Conservation (phyloP, 148 eudicot genomes). For the Chenopodium album region DNA sequence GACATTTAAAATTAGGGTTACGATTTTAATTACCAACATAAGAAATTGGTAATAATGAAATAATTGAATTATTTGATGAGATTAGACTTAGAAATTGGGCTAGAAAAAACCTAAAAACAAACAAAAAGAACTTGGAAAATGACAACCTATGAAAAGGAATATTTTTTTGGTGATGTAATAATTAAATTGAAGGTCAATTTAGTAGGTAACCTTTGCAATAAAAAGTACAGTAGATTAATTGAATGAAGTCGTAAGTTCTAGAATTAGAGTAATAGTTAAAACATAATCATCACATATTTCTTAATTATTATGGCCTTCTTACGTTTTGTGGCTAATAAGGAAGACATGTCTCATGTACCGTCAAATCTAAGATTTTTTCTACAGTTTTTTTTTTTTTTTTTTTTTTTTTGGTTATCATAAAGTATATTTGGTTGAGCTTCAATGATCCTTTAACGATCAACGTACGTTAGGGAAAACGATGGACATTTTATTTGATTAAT, state of each 20-base stretch:
- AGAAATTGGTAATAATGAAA: background rate
- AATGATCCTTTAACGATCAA: too few relatives aligned
- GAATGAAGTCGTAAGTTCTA: constrained; percentile 5
- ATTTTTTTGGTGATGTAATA: background rate
- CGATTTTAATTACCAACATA: too few relatives aligned
- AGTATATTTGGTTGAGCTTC: too few relatives aligned
- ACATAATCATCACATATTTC: constrained; percentile 13
- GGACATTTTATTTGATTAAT: too few relatives aligned
- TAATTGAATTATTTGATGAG: background rate
- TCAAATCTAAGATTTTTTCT: background rate
- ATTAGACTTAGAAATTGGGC: background rate
- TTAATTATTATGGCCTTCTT: background rate
- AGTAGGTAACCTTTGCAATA: background rate
- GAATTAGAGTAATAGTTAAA: background rate
- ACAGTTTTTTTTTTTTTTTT: too few relatives aligned
- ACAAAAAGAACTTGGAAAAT: background rate
- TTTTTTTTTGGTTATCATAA: too few relatives aligned
- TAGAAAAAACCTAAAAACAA: background rate
- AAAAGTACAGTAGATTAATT: constrained; percentile 14
- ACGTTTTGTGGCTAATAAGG: constrained; percentile 11
- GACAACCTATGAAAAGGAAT: background rate
- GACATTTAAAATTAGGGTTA: background rate
- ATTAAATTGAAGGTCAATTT: background rate
- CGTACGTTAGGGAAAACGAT: too few relatives aligned
- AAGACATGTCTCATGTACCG: constrained; percentile 1